These are phyloP conservation scores for Microdochium nivale DNA, from an alignment of 2,329 filamentous ascomycete species.

Conservation along the genomic window DNA sequence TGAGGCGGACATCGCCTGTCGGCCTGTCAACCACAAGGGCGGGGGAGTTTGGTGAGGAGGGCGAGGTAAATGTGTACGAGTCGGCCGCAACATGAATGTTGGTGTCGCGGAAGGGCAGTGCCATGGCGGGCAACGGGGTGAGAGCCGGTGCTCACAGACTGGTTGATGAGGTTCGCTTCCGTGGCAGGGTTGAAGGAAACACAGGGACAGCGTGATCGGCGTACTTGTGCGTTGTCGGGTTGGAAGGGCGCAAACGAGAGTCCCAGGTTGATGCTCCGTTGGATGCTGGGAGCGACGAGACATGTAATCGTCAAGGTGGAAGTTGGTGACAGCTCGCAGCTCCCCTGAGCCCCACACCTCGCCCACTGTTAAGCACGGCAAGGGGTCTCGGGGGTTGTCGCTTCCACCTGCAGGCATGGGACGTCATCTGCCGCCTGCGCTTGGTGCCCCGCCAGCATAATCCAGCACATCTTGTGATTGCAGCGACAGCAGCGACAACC, in stretches of 20 bases:
- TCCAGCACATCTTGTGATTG: neutral
- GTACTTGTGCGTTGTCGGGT: neutral
- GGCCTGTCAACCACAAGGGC: slow-evolving; percentile 86
- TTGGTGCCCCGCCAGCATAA: neutral
- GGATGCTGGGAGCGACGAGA: neutral
- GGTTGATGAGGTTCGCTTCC: too few relatives aligned
- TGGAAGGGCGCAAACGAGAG: neutral
- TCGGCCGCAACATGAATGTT: slow-evolving; percentile 89
- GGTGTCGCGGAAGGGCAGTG: slow-evolving; percentile 82
- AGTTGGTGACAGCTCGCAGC: neutral
- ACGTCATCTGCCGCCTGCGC: neutral
- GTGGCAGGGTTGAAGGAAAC: too few relatives aligned
- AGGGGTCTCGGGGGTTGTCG: too few relatives aligned
- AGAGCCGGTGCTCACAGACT: too few relatives aligned
- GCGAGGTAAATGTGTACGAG: slow-evolving; percentile 93
- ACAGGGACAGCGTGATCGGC: too few relatives aligned
- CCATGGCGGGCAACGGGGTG: slow-evolving; percentile 13
- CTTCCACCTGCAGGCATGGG: too few relatives aligned
- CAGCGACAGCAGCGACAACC: neutral
- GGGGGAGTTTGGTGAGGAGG: slow-evolving; percentile 82
- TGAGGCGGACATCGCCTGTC: slow-evolving; percentile 80
- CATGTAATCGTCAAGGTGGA: too few relatives aligned
- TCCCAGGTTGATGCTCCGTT: neutral
- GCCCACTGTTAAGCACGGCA: too few relatives aligned
- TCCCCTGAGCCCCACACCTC: neutral